phyloP scores from a whole-genome alignment of 1,284 basidiomycete species.

The Puccinia novopanici region DNA sequence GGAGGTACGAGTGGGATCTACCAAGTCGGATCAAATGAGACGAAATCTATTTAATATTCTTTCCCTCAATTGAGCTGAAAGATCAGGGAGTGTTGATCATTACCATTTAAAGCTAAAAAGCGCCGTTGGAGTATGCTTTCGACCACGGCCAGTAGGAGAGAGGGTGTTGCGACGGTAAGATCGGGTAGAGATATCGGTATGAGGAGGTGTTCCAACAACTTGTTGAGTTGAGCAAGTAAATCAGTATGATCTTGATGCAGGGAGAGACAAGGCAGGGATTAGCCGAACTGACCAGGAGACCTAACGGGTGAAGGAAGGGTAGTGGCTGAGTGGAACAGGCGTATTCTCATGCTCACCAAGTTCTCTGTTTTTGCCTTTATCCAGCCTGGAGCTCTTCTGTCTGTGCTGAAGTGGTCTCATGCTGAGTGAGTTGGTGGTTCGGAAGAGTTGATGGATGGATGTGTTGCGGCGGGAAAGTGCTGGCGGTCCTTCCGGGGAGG shows the following conservation, averaged over 20 bases:
- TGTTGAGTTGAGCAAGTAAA: slow-evolving; percentile 29
- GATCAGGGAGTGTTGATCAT: background rate
- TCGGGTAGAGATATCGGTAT: slow-evolving; percentile 37
- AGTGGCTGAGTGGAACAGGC: background rate
- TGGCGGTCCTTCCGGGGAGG: no score
- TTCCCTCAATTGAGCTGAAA: background rate
- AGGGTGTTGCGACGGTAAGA: slow-evolving; percentile 22
- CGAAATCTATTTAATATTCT: background rate
- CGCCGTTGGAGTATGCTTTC: slow-evolving; percentile 41
- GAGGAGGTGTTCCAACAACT: slow-evolving; percentile 20
- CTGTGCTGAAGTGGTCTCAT: background rate
- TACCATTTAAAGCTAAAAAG: slow-evolving; percentile 38
- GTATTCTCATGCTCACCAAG: background rate
- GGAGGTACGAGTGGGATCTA: slow-evolving; percentile 31
- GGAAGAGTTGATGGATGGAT: no score
- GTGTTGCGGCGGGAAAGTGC: no score
- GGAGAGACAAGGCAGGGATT: background rate
- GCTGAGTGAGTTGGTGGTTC: no score
- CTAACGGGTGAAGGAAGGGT: background rate
- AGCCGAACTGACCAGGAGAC: background rate
- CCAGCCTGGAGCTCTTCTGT: background rate
- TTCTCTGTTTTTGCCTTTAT: background rate
- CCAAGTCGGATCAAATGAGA: background rate
- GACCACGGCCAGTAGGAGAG: slow-evolving; percentile 32
- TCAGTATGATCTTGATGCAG: slow-evolving; percentile 12